Conservation (phyloP, 2,329 filamentous ascomycete species). For the Trichoderma afroharzianum region DNA sequence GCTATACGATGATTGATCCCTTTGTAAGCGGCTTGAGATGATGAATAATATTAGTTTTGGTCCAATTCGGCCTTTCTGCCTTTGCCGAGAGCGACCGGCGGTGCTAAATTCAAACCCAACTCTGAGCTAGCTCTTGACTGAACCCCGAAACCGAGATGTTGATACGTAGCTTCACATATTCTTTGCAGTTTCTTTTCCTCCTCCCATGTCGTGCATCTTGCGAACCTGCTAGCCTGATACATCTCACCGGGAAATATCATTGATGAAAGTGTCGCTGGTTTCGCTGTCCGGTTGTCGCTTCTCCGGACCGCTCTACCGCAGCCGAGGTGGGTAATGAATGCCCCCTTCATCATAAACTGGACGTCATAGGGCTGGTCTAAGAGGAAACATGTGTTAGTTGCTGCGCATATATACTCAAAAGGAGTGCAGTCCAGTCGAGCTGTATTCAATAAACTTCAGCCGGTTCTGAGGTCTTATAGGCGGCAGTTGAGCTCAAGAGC, state of each 20-base stretch:
- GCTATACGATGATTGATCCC: neutral
- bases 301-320: neutral
- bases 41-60: neutral
- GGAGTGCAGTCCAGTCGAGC: neutral
- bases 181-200: neutral
- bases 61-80: constrained; percentile 6
- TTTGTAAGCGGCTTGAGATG: constrained; percentile 2
- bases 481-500: neutral
- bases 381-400: neutral
- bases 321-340: neutral
- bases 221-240: neutral
- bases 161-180: neutral
- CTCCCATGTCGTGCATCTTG: neutral
- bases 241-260: neutral
- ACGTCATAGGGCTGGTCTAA: neutral
- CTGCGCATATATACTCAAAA: neutral
- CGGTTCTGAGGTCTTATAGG: neutral
- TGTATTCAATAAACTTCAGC: neutral
- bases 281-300: neutral
- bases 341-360: neutral
- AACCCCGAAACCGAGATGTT: neutral
- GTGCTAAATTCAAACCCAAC: neutral
- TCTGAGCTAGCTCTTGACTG: neutral
- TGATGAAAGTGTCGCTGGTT: neutral
- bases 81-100: constrained; percentile 2